phyloP scores from a whole-genome alignment of 768 basidiomycete genomes.

The Rhizopogon rudus region DNA sequence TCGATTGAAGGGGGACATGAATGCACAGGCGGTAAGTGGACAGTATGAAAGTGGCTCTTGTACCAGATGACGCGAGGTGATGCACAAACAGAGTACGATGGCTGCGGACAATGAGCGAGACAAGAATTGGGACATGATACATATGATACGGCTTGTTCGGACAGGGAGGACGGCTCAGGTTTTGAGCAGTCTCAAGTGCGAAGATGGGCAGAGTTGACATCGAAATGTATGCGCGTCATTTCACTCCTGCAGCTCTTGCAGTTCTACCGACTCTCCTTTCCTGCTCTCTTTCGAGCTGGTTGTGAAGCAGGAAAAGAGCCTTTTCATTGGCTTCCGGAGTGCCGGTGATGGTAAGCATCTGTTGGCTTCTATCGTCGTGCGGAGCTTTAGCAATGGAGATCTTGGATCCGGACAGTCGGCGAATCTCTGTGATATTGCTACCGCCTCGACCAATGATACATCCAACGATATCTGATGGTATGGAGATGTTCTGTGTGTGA shows the following conservation, averaged over 20 bases:
- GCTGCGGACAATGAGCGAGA: constrained; percentile 12
- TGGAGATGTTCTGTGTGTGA: constrained; percentile 98
- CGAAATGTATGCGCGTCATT: background rate
- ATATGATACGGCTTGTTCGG: background rate
- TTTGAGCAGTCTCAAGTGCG: constrained; percentile 2
- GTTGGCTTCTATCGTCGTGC: constrained; percentile 98
- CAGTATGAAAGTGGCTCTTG: constrained; percentile 17
- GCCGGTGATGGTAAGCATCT: constrained; percentile 99
- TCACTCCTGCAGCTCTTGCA: constrained; percentile 62
- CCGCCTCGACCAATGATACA: constrained; percentile 95
- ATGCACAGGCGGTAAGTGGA: constrained; percentile 20
- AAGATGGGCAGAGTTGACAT: background rate
- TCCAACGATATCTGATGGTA: constrained; percentile 98
- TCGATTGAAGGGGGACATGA: constrained; percentile 8
- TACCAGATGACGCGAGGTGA: constrained; percentile 7
- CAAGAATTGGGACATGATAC: constrained; percentile 28
- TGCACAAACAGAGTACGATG: constrained; percentile 4
- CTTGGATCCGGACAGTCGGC: constrained; percentile 94
- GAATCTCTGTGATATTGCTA: constrained; percentile 98
- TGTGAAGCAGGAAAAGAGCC: constrained; percentile 94
- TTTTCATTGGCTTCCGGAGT: constrained; percentile 97
- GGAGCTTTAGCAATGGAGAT: constrained; percentile 98
- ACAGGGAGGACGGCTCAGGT: constrained; percentile 5
- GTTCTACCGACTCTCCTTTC: constrained; percentile 82
- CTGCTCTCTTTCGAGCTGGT: constrained; percentile 95